A percentile compares a stretch with the other conserved stretches of the same genome.
phyloP scores from a whole-genome alignment of 2,329 filamentous ascomycete genomes.

The Ascochyta viciae-villosae region DNA sequence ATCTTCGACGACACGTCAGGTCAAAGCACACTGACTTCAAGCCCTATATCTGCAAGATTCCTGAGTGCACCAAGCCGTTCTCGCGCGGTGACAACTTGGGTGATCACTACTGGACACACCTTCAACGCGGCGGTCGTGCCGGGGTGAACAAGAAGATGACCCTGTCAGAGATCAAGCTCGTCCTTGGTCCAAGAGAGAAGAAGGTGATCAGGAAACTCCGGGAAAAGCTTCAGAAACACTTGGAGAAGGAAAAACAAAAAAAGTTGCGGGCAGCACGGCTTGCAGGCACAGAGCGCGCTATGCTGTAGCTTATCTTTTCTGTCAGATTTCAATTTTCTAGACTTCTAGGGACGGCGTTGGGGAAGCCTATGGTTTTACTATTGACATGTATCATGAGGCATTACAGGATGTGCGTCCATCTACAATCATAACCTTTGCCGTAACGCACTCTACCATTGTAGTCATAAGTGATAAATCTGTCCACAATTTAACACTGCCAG shows the following conservation, averaged over 20 bases:
- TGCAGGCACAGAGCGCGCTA: background rate
- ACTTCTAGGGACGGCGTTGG: background rate
- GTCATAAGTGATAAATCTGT: background rate
- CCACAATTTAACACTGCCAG: too few species aligned
- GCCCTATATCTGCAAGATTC: slow-evolving; percentile 22
- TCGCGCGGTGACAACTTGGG: slow-evolving; percentile 34
- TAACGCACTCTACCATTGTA: background rate
- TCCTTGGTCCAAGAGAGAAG: slow-evolving; percentile 27
- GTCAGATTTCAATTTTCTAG: background rate
- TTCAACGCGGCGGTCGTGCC: slow-evolving; percentile 23
- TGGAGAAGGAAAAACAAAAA: slow-evolving; percentile 4
- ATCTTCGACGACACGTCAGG: slow-evolving; percentile 31
- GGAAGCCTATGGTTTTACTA: background rate
- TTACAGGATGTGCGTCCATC: background rate
- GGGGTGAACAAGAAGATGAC: slow-evolving; percentile 30
- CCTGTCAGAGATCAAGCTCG: slow-evolving; percentile 21
- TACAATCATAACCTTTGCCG: background rate
- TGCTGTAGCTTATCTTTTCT: background rate
- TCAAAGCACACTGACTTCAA: slow-evolving; percentile 22
- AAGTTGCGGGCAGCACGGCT: background rate
- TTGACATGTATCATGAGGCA: background rate
- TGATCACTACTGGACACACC: slow-evolving; percentile 37
- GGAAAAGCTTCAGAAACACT: slow-evolving; percentile 15
- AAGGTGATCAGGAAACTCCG: slow-evolving; percentile 18
- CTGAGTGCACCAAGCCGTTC: slow-evolving; percentile 21